Base-by-base conservation (phyloP, 2,329 filamentous ascomycete species). In the Pseudogymnoascus sp. region DNA sequence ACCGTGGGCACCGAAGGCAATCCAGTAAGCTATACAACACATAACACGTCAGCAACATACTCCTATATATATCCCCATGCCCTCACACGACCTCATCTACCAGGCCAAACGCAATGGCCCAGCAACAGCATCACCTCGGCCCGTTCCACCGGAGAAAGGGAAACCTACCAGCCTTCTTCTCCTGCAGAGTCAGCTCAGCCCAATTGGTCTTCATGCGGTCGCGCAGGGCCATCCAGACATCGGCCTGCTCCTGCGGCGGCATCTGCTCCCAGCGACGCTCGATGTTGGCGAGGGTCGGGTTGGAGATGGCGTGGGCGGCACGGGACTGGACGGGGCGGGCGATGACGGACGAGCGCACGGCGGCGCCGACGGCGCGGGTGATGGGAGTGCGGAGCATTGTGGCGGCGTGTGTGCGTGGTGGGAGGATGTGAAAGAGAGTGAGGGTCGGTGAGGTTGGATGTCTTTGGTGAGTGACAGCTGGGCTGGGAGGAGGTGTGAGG, bases 221-320 rank as follows among this genome's bases (percentile, higher is more conserved):
- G 79, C 95, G 87, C 79, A 99, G 84, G 72, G 90, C 84, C 95
- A 99, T 99, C 95, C 95, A 99, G 73, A 99, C 83, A 77, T 99
- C 95, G 71, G 95, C 95, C 87, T 99, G 95, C 86, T 99, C 95
- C 84, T 96, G 92, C 69, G 95, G 92, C 66, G 93, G 93, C 90
- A 98, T 93, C 69, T 83, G 86, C 83, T 99, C 95, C 95, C 95
- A 99, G 83, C 95, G 86, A 89, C 96, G 97, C 88, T 99, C 95
- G 76, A 99, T 98, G 81, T 96, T 92, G 79, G 92, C 90, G 75
- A 99, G 86, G 65, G 92, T 97, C 72, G 96, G 95, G 83, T 97
- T 98, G 75, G 93, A 96, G 80, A 99, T 96, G 77, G 93, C 93
- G 79, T 96, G 92, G 72, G 90, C 90, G 73, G 89, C 61, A 28